Percentiles rank a stretch among this genome's conserved stretches.
Evolutionary conservation across 1,284 basidiomycete genomes (phyloP).

Genomic region (Ceraceosorus guamensis): DNA sequence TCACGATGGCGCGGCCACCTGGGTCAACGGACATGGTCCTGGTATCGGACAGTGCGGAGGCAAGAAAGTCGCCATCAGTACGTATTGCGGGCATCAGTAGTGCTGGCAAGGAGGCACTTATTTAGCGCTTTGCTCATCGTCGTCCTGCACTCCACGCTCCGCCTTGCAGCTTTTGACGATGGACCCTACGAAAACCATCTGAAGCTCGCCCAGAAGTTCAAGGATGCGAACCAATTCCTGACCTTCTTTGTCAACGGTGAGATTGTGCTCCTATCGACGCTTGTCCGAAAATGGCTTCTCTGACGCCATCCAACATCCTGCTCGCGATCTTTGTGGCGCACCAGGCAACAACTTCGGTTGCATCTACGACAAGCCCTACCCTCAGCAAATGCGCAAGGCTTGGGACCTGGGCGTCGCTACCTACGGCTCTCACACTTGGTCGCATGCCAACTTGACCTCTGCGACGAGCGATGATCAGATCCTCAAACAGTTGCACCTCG

Average conservation of each 20-base stretch:
- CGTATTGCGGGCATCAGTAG: not conserved
- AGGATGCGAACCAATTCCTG: not conserved
- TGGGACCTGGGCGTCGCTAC: not conserved
- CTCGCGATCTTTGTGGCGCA: not conserved
- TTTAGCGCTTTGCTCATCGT: not conserved
- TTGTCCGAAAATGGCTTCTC: no score
- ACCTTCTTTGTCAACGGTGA: not conserved
- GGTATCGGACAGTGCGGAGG: constrained; percentile 4
- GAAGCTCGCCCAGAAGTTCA: not conserved
- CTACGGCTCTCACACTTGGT: not conserved
- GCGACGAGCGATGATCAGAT: not conserved
- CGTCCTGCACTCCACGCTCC: no score
- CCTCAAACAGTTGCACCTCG: not conserved
- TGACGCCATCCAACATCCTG: not conserved
- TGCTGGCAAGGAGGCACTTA: not conserved
- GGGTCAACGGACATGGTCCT: constrained; percentile 7
- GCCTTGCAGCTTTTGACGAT: not conserved
- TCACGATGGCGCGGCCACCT: constrained; percentile 3
- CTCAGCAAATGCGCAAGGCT: not conserved
- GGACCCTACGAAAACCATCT: not conserved
- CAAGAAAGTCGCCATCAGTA: not conserved
- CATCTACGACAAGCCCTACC: not conserved
- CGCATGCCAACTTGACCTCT: not conserved
- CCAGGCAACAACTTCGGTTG: not conserved
- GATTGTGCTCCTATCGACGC: not conserved